phyloP scores from a whole-genome alignment of 225 moss, liverwort and hornwort genomes.

The Lunularia cruciata region DNA sequence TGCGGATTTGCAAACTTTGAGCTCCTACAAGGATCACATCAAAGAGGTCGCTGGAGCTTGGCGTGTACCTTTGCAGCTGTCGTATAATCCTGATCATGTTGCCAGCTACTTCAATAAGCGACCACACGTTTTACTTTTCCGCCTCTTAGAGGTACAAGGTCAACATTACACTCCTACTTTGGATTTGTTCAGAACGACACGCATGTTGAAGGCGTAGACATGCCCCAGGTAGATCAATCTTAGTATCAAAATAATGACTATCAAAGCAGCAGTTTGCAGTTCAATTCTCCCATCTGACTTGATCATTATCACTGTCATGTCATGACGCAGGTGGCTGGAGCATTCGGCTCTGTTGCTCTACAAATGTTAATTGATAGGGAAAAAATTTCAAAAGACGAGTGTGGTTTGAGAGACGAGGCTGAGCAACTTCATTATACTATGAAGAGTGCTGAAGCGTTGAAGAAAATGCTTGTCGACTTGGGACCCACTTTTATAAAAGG shows the following conservation, averaged over 20 bases:
- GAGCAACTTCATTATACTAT: conserved; percentile 47
- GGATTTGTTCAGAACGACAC: no score
- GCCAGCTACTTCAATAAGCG: conserved; percentile 80
- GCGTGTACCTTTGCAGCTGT: conserved; percentile 64
- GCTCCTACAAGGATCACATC: conserved; percentile 54
- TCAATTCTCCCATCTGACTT: neutral
- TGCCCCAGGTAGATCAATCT: neutral
- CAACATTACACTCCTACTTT: neutral
- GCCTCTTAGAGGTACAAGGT: conserved; percentile 70
- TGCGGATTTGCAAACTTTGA: conserved; percentile 70
- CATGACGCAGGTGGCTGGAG: conserved; percentile 73
- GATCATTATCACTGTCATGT: no score
- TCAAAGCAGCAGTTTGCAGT: neutral
- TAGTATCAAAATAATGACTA: neutral
- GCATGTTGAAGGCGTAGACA: neutral
- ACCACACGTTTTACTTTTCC: conserved; percentile 77
- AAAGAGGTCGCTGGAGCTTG: conserved; percentile 52
- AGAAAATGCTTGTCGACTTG: conserved; percentile 69
- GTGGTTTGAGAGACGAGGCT: conserved; percentile 40
- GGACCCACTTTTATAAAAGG: conserved; percentile 99
- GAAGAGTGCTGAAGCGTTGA: conserved; percentile 66
- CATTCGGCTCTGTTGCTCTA: conserved; percentile 66
- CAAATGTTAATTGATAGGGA: conserved; percentile 50
- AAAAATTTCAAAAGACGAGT: conserved; percentile 35
- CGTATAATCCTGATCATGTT: conserved; percentile 80